Conservation (phyloP, 495 filamentous ascomycete genomes). For the Aspergillus asperescens region DNA sequence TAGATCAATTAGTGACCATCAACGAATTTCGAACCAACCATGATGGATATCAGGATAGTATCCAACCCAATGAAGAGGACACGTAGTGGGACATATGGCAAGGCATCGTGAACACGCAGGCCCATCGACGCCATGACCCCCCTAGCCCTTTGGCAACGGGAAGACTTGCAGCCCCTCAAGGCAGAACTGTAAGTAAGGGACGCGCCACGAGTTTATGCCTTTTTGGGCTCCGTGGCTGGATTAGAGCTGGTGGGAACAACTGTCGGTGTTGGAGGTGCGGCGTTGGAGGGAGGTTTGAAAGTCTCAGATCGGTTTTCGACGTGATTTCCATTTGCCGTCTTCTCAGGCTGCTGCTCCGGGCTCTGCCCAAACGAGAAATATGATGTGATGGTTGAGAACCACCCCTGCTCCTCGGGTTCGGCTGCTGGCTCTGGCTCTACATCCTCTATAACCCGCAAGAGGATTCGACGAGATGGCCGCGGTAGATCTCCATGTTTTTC, state of each 20-base stretch:
- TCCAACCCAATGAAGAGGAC: neutral
- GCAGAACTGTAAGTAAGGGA: neutral
- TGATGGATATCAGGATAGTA: neutral
- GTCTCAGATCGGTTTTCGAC: neutral
- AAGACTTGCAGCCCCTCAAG: neutral
- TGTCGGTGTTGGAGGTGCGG: neutral
- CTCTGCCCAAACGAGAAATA: constrained; percentile 29
- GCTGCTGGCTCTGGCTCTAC: constrained; percentile 16
- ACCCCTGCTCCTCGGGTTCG: constrained; percentile 28
- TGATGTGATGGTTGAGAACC: constrained; percentile 32
- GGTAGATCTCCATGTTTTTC: constrained; percentile 47
- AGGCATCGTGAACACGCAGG: neutral
- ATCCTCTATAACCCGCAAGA: constrained; percentile 45
- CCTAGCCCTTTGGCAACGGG: neutral
- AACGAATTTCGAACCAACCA: neutral
- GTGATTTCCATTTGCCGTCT: constrained; percentile 11
- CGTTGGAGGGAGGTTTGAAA: neutral
- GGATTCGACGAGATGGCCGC: constrained; percentile 31
- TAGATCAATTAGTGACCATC: neutral
- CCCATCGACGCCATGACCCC: neutral
- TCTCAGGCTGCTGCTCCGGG: constrained; percentile 16
- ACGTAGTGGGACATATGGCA: neutral
- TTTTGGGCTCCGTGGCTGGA: constrained; percentile 9
- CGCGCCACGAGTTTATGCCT: neutral
- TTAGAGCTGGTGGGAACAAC: neutral